phyloP scores from a whole-genome alignment of 2,329 filamentous ascomycete genomes.

The Aspergillaceae sp. region DNA sequence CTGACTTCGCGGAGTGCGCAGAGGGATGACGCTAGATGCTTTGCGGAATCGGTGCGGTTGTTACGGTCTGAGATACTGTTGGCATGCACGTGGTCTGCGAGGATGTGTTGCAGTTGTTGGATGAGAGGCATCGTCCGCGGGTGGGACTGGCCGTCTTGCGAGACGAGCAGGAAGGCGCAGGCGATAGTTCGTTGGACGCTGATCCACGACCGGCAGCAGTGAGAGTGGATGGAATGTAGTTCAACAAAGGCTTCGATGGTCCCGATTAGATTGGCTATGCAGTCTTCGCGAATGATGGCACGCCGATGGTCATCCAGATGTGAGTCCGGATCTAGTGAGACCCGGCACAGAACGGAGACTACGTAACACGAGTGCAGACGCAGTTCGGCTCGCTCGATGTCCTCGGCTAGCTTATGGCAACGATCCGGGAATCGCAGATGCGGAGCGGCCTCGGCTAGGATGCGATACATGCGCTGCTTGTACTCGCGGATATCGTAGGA shows the following conservation, averaged over 20 bases:
- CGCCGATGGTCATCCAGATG: conserved; percentile 32
- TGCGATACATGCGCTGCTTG: conserved; percentile 46
- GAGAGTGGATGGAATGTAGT: conserved; percentile 31
- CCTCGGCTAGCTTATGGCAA: conserved; percentile 35
- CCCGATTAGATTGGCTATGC: conserved; percentile 44
- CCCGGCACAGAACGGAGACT: conserved; percentile 50
- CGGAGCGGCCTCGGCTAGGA: conserved; percentile 48
- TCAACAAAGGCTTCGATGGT: conserved; percentile 52
- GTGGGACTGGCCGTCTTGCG: conserved; percentile 17
- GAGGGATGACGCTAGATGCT: conserved; percentile 25
- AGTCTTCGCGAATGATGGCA: conserved; percentile 39
- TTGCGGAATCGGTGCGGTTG: conserved; percentile 25
- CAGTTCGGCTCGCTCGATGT: conserved; percentile 50
- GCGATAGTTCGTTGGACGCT: conserved; percentile 35
- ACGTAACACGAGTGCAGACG: conserved; percentile 55
- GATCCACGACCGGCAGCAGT: conserved; percentile 35
- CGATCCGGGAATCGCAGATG: conserved; percentile 44
- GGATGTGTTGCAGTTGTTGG: conserved; percentile 19
- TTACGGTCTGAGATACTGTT: conserved; percentile 16
- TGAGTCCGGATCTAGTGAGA: conserved; percentile 40
- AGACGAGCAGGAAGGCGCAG: conserved; percentile 32
- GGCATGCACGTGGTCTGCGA: conserved; percentile 25
- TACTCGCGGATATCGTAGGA: conserved; percentile 47
- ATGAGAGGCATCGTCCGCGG: conserved; percentile 21
- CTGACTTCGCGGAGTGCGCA: conserved; percentile 25